A percentile compares a stretch with the other conserved stretches of the same genome.
Evolutionary conservation across 768 basidiomycete genomes (phyloP).

Genomic region (Saitozyma sp.): DNA sequence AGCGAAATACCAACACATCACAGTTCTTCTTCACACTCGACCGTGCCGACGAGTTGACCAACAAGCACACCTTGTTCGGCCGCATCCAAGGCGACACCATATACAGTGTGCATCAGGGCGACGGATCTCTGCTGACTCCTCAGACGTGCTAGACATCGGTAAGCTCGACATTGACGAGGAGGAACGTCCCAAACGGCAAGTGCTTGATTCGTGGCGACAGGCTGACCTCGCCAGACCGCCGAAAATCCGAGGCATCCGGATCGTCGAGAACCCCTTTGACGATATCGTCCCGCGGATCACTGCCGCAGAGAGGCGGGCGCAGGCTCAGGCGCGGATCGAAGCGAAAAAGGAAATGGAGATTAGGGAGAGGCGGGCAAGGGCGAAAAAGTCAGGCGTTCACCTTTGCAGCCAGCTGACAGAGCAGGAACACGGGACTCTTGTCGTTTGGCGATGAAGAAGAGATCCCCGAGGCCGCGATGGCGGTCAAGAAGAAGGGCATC

Average conservation of each 20-base stretch:
- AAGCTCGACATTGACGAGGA: conserved; percentile 61
- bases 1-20: conserved; percentile 84
- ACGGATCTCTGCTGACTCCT: neutral
- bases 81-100: conserved; percentile 56
- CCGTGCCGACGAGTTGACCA: conserved; percentile 86
- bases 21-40: conserved; percentile 96
- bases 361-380: conserved; percentile 62
- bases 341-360: conserved; percentile 41
- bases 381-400: conserved; percentile 71
- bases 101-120: conserved; percentile 34
- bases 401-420: conserved; percentile 7
- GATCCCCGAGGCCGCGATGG: conserved; percentile 61
- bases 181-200: conserved; percentile 57
- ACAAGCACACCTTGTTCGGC: conserved; percentile 95
- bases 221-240: conserved; percentile 66
- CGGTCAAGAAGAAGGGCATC: conserved; percentile 76
- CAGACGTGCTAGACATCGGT: conserved; percentile 89
- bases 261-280: conserved; percentile 89
- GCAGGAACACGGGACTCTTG: conserved; percentile 81
- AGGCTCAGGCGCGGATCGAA: conserved; percentile 65
- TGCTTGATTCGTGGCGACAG: conserved; percentile 1
- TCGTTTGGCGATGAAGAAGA: conserved; percentile 76
- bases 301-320: conserved; percentile 81
- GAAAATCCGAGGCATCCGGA: conserved; percentile 78
- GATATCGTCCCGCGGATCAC: conserved; percentile 97